Base-by-base conservation (phyloP, 2,329 filamentous ascomycete genomes). In the Fusarium incarnatum region DNA sequence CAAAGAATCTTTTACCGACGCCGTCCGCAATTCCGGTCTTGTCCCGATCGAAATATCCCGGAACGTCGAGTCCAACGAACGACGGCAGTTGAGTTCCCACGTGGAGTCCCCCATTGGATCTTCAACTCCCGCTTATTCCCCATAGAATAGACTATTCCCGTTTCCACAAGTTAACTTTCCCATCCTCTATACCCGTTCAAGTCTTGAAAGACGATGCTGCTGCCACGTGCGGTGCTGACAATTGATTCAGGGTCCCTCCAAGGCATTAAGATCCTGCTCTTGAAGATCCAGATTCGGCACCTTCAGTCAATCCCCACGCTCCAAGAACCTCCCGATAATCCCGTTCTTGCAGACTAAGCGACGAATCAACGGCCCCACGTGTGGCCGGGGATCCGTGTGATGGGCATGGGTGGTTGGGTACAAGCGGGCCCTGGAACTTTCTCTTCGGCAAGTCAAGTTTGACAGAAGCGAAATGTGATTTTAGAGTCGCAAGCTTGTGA, bases 291-390 rank as follows among this genome's bases (percentile, higher is more conserved):
- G 61, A 67, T 63, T 27, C 34, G 34, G 46, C 40, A 40, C 48
- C 40, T 61, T 32, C 25, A 42, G 6, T 27, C 16, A 34, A 18
- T 34, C 16, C 32, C 32, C 56, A 57, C 27, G 41, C 8, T 54
- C 16, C 6, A 65, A 23, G 66, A 18, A 18, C 28, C 37, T 47
- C 18, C 55, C 54, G 53, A 45, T 37, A 27, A 64, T 68, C 53
- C 68, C 60, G 52, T 41, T 18, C 34, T 47, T 25, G 42, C 56
- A 60, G 41, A 54, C 32, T 27, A 32, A 62, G 42, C 55, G 64
- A 60, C 76, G 74, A 77, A 77, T 77, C 75, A 77, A 65, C 63
- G 56, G 56, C 68, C 76, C 74, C 76, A 77, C 76, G 76, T 77
- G 74, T 69, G 41, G 50, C 49, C 60, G 56, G 59, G 55, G 59